These are phyloP conservation scores for Penstemon barbatus DNA, from an alignment of 257 asterid genomes.

Conservation along the genomic window DNA sequence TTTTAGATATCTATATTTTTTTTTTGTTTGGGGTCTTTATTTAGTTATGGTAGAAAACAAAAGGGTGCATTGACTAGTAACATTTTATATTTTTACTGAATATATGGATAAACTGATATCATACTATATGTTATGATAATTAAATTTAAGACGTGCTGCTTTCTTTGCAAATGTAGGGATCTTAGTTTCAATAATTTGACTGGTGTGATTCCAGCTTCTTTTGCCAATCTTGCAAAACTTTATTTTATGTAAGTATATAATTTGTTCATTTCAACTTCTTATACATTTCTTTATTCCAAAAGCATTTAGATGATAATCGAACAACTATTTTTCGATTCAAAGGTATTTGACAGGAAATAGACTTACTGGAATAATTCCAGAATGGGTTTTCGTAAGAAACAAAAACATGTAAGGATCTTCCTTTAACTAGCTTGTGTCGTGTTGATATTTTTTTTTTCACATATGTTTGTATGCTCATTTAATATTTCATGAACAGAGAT, in stretches of 20 bases:
- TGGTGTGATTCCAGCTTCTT: conserved; percentile 67
- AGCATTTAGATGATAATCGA: conserved; percentile 14
- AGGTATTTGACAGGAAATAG: conserved; percentile 81
- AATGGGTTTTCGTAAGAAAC: conserved; percentile 65
- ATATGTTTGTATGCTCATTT: conserved; percentile 11
- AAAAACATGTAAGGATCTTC: conserved; percentile 59
- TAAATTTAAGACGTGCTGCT: conserved; percentile 2
- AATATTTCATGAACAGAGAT: conserved; percentile 57
- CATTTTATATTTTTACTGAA: background rate
- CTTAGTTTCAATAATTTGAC: conserved; percentile 76
- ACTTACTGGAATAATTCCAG: conserved; percentile 68
- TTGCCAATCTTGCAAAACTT: conserved; percentile 41
- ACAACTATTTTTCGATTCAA: conserved; percentile 9
- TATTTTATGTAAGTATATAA: conserved; percentile 68
- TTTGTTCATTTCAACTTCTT: conserved; percentile 25
- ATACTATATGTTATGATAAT: background rate
- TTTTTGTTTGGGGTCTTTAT: no score
- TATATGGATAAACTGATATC: background rate
- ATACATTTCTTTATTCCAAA: conserved; percentile 6
- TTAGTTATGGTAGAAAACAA: no score
- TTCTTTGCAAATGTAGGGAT: conserved; percentile 54
- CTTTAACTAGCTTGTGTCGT: conserved; percentile 11
- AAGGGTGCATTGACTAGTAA: no score
- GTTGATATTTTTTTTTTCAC: background rate
- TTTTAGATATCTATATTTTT: background rate